Percentiles rank a stretch among this genome's conserved stretches.
Conservation (phyloP, 495 filamentous ascomycete genomes). For the Recurvomyces mirabilis region DNA sequence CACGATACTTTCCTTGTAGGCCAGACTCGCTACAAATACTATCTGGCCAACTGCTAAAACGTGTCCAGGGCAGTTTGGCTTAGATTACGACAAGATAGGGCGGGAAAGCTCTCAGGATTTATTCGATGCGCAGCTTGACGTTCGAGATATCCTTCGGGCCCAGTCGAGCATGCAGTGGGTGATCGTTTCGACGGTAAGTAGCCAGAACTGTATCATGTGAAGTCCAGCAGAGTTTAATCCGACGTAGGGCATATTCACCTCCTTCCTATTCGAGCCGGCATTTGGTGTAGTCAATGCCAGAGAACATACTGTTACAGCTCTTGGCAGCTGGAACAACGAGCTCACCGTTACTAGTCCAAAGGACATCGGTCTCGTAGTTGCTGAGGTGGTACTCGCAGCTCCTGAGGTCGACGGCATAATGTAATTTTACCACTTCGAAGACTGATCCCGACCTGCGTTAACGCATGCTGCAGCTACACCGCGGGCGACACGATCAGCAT, state of each 20-base stretch:
- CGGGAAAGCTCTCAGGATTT: conserved; percentile 42
- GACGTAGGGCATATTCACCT: conserved; percentile 56
- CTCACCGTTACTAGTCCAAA: conserved; percentile 46
- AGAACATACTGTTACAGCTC: conserved; percentile 32
- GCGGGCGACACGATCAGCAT: conserved; percentile 52
- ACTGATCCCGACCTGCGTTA: neutral
- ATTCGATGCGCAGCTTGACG: conserved; percentile 52
- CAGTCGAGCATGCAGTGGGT: conserved; percentile 39
- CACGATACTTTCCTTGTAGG: no score
- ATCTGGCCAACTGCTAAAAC: no score
- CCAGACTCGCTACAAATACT: no score
- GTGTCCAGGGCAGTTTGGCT: conserved; percentile 60
- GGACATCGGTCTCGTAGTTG: conserved; percentile 49
- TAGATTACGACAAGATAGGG: conserved; percentile 52
- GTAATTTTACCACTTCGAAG: neutral
- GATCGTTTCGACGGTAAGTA: conserved; percentile 48
- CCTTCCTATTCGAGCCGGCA: conserved; percentile 46
- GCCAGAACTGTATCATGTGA: no score
- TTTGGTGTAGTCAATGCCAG: conserved; percentile 44
- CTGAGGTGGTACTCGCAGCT: conserved; percentile 37
- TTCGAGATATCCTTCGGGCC: conserved; percentile 40
- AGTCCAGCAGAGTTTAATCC: no score
- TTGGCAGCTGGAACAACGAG: conserved; percentile 45
- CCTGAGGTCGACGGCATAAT: conserved; percentile 31
- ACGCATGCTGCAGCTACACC: conserved; percentile 32